phyloP scores from a whole-genome alignment of 768 basidiomycete genomes.

The Trametopsis cervina region DNA sequence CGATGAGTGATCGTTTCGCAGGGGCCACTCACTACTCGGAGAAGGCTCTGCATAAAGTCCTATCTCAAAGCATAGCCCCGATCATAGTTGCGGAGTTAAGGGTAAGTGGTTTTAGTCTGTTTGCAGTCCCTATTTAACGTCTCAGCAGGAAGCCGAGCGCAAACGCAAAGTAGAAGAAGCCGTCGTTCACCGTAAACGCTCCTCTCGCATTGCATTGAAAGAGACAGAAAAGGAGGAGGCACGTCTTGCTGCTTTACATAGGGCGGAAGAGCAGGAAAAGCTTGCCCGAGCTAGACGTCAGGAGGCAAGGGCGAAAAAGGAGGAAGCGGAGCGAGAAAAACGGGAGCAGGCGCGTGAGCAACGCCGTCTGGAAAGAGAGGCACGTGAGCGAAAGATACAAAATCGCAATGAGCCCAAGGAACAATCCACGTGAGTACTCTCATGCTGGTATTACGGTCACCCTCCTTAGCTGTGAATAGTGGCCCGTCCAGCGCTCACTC shows the following conservation, averaged over 20 bases:
- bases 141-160: conserved; percentile 51
- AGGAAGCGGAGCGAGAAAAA: conserved; percentile 32
- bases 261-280: conserved; percentile 63
- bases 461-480: conserved; percentile 2
- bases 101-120: conserved; percentile 32
- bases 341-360: conserved; percentile 57
- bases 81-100: conserved; percentile 58
- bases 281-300: conserved; percentile 51
- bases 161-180: conserved; percentile 66
- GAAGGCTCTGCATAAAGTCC: conserved; percentile 64
- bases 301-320: conserved; percentile 31
- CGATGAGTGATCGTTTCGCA: conserved; percentile 66
- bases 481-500: conserved; percentile 8
- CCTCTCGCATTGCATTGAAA: conserved; percentile 77
- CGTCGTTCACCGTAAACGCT: conserved; percentile 80
- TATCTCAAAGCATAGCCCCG: conserved; percentile 65
- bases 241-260: conserved; percentile 47
- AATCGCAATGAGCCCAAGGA: conserved; percentile 18
- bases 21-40: conserved; percentile 75
- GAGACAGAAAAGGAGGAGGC: conserved; percentile 78
- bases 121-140: not conserved
- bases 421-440: conserved; percentile 3
- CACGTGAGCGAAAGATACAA: conserved; percentile 24
- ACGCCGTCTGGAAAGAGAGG: conserved; percentile 39
- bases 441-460: not conserved